A percentile compares a stretch with the other conserved stretches of the same genome.
These are phyloP conservation scores for Effrenium voratum DNA, from an alignment of 73 alveolate genomes.

Conservation along the genomic window DNA sequence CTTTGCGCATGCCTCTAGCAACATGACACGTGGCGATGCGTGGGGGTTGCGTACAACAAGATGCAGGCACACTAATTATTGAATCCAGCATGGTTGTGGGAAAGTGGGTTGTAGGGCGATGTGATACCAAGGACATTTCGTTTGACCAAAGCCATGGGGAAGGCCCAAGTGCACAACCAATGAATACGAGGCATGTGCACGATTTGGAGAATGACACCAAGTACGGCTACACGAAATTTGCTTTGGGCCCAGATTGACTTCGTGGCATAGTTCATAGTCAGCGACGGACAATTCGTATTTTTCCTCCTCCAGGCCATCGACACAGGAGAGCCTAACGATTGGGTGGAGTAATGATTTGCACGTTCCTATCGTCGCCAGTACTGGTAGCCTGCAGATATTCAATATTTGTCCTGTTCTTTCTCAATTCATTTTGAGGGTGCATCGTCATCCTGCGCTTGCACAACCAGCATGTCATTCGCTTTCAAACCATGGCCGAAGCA, in stretches of 20 bases:
- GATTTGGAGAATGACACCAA: conserved; percentile 72
- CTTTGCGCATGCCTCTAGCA: not conserved
- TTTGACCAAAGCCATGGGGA: not conserved
- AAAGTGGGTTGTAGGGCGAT: not conserved
- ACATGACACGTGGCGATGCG: not conserved
- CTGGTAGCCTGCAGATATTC: no score
- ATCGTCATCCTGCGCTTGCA: no score
- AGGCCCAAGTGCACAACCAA: not conserved
- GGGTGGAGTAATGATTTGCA: no score
- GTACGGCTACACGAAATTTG: conserved; percentile 75
- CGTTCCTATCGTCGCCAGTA: no score
- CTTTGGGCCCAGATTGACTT: not conserved
- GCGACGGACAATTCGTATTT: no score
- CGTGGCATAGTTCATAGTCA: not conserved
- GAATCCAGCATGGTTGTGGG: not conserved
- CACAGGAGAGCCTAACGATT: no score
- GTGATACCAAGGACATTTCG: not conserved
- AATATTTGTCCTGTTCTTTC: no score
- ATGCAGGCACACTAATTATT: not conserved
- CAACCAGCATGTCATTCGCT: no score
- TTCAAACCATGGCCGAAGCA: no score
- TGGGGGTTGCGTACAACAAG: not conserved
- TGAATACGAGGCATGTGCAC: conserved; percentile 28
- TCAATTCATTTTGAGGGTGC: no score
- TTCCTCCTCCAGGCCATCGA: not conserved